These are phyloP conservation scores for Plantago lanceolata DNA, from an alignment of 305 asterid genomes.

Conservation along the genomic window DNA sequence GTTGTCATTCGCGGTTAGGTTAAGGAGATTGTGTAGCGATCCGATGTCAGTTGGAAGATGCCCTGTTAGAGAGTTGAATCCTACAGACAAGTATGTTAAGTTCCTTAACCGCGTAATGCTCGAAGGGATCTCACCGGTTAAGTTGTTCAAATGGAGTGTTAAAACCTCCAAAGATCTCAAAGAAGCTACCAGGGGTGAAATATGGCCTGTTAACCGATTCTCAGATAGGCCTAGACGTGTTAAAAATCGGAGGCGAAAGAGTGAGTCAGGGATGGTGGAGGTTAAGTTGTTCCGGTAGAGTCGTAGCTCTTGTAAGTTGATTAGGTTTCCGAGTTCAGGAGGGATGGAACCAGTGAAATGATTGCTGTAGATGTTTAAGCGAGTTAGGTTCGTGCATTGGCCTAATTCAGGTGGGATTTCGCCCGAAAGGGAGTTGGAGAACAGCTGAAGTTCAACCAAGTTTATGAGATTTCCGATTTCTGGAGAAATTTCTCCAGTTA, in stretches of 20 bases:
- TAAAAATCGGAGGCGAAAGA: conserved; percentile 48
- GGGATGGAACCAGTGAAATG: conserved; percentile 60
- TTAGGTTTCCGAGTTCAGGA: conserved; percentile 50
- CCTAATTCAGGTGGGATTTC: conserved; percentile 60
- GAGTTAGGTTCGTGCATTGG: conserved; percentile 39
- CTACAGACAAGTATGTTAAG: conserved; percentile 54
- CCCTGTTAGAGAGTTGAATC: conserved; percentile 62
- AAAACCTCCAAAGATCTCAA: conserved; percentile 50
- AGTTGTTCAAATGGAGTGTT: conserved; percentile 64
- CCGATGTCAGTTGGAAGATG: conserved; percentile 61
- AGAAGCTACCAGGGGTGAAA: conserved; percentile 44
- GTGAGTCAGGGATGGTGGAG: conserved; percentile 59
- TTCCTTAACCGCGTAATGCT: conserved; percentile 47
- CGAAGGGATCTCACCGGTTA: conserved; percentile 64
- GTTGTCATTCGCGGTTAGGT: conserved; percentile 47
- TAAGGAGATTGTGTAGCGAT: conserved; percentile 48
- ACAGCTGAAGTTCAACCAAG: conserved; percentile 45
- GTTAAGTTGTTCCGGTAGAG: conserved; percentile 48
- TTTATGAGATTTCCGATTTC: conserved; percentile 55
- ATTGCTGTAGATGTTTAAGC: conserved; percentile 44
- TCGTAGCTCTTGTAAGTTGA: conserved; percentile 37
- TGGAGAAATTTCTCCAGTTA: conserved; percentile 62
- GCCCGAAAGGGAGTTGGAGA: conserved; percentile 50
- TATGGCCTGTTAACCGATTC: conserved; percentile 44
- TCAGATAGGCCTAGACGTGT: conserved; percentile 54